These are phyloP conservation scores for Penicillium sp. DNA, from an alignment of 2,329 filamentous ascomycete species.

Conservation along the genomic window DNA sequence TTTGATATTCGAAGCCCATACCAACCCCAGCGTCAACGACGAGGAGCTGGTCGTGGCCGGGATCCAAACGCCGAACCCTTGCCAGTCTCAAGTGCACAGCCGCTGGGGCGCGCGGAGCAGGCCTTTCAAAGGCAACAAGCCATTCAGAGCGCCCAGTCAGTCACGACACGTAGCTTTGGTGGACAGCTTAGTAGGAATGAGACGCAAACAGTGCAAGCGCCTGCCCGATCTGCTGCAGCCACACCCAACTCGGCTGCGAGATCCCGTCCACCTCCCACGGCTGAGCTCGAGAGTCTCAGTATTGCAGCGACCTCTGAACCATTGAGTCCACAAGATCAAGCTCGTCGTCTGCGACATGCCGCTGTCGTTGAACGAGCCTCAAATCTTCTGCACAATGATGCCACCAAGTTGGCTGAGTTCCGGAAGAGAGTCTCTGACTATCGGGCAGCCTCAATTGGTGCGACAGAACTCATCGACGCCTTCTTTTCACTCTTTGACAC, in stretches of 20 bases:
- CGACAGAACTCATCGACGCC: conserved; percentile 72
- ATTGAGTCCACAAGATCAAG: conserved; percentile 70
- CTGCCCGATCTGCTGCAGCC: conserved; percentile 30
- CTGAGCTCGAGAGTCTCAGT: conserved; percentile 48
- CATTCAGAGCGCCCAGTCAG: conserved; percentile 79
- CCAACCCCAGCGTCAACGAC: conserved; percentile 54
- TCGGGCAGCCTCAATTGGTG: conserved; percentile 61
- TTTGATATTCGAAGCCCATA: conserved; percentile 77
- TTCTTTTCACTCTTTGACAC: conserved; percentile 86
- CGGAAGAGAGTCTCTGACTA: conserved; percentile 73
- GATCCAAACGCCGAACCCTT: conserved; percentile 82
- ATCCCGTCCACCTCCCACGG: conserved; percentile 25
- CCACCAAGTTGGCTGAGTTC: conserved; percentile 69
- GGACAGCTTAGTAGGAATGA: conserved; percentile 64
- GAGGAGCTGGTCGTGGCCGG: conserved; percentile 61
- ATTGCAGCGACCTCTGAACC: conserved; percentile 37
- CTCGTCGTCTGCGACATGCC: conserved; percentile 70
- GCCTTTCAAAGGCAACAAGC: conserved; percentile 90
- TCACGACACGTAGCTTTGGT: conserved; percentile 74
- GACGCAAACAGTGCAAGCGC: conserved; percentile 43
- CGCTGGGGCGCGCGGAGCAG: conserved; percentile 76
- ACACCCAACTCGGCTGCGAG: conserved; percentile 23
- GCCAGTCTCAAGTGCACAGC: conserved; percentile 69
- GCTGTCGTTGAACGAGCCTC: conserved; percentile 81
- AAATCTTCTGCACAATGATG: conserved; percentile 72